A percentile compares a stretch with the other conserved stretches of the same genome.
Evolutionary conservation across 805 yeast genomes (phyloP).

Genomic region (Myxozyma sirexii): DNA sequence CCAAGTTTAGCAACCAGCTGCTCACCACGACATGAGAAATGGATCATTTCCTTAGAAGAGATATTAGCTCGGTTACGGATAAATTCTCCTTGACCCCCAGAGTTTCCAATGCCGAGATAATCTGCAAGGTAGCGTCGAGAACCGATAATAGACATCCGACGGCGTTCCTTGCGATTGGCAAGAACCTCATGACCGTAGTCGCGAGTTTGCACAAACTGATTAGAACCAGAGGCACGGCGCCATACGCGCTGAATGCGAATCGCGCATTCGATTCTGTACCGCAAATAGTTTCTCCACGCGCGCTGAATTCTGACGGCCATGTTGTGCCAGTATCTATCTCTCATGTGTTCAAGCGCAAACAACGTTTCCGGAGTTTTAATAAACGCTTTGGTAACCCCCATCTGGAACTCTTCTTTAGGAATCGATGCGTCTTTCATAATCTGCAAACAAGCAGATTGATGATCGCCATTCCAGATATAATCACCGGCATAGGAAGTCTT

Average conservation of each 20-base stretch:
- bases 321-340: conserved; percentile 96
- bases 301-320: conserved; percentile 98
- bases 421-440: conserved; percentile 65
- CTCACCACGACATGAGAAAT: conserved; percentile 83
- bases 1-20: conserved; percentile 85
- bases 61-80: conserved; percentile 52
- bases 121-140: conserved; percentile 93
- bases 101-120: conserved; percentile 79
- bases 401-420: conserved; percentile 79
- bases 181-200: conserved; percentile 77
- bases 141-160: conserved; percentile 84
- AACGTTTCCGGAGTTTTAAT: conserved; percentile 96
- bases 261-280: conserved; percentile 85
- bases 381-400: conserved; percentile 90
- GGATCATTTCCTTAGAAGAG: conserved; percentile 55
- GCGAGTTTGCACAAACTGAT: conserved; percentile 78
- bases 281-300: conserved; percentile 87
- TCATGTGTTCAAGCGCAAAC: conserved; percentile 92
- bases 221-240: conserved; percentile 78
- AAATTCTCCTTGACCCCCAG: conserved; percentile 75
- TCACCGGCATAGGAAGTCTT: conserved; percentile 92
- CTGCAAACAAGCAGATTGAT: conserved; percentile 55
- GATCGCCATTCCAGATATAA: conserved; percentile 64
- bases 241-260: conserved; percentile 77
- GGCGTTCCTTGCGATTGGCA: conserved; percentile 80